Conservation (phyloP, 2,329 filamentous ascomycete genomes). For the Claviceps sp. region DNA sequence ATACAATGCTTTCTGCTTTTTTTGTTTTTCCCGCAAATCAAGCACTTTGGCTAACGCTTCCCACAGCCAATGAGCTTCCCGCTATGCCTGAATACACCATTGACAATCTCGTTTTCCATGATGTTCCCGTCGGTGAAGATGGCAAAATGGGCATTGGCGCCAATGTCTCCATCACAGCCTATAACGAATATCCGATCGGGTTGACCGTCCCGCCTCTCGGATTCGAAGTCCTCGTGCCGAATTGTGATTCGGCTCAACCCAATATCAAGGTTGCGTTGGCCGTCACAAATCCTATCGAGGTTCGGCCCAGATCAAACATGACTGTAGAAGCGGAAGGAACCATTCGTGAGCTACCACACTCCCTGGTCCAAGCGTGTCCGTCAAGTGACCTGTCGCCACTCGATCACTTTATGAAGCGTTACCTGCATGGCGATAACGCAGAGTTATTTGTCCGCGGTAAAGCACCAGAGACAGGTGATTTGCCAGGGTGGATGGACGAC, state of each 20-base stretch:
- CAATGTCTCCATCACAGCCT: slow-evolving; percentile 58
- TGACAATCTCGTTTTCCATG: slow-evolving; percentile 63
- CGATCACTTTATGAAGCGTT: slow-evolving; percentile 66
- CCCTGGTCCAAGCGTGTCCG: slow-evolving; percentile 62
- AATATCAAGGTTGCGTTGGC: slow-evolving; percentile 71
- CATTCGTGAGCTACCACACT: slow-evolving; percentile 59
- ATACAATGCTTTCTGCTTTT: background rate
- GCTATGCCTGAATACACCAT: slow-evolving; percentile 72
- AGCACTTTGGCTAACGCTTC: slow-evolving; percentile 17
- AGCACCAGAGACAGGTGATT: slow-evolving; percentile 47
- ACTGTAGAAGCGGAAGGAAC: slow-evolving; percentile 56
- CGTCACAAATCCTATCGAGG: slow-evolving; percentile 49
- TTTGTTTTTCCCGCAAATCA: background rate
- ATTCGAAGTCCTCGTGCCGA: slow-evolving; percentile 75
- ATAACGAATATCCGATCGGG: slow-evolving; percentile 67
- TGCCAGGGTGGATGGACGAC: slow-evolving; percentile 71
- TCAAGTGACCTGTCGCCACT: slow-evolving; percentile 67
- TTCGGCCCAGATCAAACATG: slow-evolving; percentile 56
- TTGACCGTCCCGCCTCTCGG: slow-evolving; percentile 65
- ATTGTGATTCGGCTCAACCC: slow-evolving; percentile 58
- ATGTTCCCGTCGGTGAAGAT: slow-evolving; percentile 40
- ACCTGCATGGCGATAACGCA: slow-evolving; percentile 66
- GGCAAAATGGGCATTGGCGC: slow-evolving; percentile 58
- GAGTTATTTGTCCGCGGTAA: slow-evolving; percentile 76
- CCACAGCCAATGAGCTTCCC: slow-evolving; percentile 56